Conservation (phyloP, 345 rosid species). For the Gossypium mustelinum region DNA sequence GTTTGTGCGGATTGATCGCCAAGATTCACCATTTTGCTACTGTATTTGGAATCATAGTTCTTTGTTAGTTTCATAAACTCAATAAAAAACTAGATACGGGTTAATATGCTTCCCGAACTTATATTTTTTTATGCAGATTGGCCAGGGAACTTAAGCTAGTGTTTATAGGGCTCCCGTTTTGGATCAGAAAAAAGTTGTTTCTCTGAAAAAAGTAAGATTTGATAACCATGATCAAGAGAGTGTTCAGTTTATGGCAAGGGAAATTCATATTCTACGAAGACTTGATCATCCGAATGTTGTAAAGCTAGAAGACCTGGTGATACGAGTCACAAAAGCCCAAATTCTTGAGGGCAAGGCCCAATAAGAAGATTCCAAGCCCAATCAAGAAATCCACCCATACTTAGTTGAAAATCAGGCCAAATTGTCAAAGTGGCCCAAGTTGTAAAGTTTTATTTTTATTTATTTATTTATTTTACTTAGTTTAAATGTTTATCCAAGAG, state of each 20-base stretch:
- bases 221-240: constrained; percentile 95
- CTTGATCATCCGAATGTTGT: constrained; percentile 93
- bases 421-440: no score
- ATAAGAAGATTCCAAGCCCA: no score
- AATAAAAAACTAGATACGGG: background rate
- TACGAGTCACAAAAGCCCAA: no score
- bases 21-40: background rate
- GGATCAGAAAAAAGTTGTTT: constrained; percentile 87
- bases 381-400: no score
- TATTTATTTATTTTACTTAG: no score
- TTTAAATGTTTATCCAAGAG: no score
- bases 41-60: background rate
- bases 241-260: constrained; percentile 96
- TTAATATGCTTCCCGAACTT: background rate
- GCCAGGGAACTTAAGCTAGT: constrained; percentile 94
- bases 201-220: constrained; percentile 93
- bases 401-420: no score
- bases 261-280: constrained; percentile 83
- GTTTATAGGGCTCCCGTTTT: constrained; percentile 94
- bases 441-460: no score
- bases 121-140: constrained; percentile 56
- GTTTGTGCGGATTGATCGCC: background rate
- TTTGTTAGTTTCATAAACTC: background rate
- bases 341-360: no score
- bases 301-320: constrained; percentile 93